Evolutionary conservation across 495 filamentous ascomycete species (phyloP).

Genomic region (Melanomma pulvis-pyrius): DNA sequence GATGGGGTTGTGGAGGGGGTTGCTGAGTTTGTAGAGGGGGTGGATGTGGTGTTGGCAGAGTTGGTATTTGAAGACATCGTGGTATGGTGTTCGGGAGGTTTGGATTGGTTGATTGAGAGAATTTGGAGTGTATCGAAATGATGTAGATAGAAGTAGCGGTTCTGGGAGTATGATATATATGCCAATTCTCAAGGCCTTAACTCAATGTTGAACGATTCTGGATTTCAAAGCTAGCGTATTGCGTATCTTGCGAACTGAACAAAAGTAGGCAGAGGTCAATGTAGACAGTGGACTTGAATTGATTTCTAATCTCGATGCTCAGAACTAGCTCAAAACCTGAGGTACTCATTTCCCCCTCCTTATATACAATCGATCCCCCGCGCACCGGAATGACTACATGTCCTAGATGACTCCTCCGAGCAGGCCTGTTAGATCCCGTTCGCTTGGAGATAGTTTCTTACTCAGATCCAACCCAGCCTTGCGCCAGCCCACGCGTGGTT

Average conservation of each 20-base stretch:
- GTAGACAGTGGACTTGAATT: not conserved
- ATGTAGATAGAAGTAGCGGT: not conserved
- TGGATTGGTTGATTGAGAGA: not conserved
- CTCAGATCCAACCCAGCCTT: not conserved
- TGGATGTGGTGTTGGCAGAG: not conserved
- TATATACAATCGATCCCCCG: not conserved
- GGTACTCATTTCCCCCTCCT: not conserved
- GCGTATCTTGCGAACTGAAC: not conserved
- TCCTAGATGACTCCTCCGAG: not conserved
- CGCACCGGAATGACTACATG: not conserved
- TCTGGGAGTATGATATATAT: not conserved
- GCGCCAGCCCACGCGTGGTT: not conserved
- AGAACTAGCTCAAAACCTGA: not conserved
- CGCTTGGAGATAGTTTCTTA: not conserved
- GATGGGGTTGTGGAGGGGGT: not conserved
- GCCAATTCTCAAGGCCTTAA: no score
- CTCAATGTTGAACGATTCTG: not conserved
- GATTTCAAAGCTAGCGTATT: not conserved
- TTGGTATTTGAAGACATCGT: no score
- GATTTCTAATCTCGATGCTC: not conserved
- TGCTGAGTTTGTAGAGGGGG: not conserved
- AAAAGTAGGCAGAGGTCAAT: not conserved
- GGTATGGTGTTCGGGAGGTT: not conserved
- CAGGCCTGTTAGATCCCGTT: not conserved
- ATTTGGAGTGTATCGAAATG: not conserved